Conservation (phyloP, 1,139 yeast species). For the Saccharomyces hybrid region DNA sequence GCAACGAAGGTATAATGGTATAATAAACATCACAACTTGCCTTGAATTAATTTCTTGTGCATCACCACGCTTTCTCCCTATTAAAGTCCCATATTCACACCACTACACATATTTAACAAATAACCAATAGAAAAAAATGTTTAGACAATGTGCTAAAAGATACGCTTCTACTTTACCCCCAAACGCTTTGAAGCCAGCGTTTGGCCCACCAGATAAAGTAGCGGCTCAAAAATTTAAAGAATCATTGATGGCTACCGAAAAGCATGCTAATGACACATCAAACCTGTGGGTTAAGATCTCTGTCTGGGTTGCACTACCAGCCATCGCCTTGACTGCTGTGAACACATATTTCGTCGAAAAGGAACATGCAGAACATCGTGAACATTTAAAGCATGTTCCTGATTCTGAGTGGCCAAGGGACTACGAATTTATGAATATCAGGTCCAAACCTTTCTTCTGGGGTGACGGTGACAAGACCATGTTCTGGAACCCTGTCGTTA, state of each 20-base stretch:
- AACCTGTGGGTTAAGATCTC: slow-evolving; percentile 81
- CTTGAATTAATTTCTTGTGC: too few species aligned
- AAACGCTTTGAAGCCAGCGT: slow-evolving; percentile 30
- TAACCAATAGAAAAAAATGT: slow-evolving; percentile 9
- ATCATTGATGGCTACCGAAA: slow-evolving; percentile 50
- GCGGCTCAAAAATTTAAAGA: slow-evolving; percentile 50
- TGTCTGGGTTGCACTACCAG: slow-evolving; percentile 73
- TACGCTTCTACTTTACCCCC: slow-evolving; percentile 27
- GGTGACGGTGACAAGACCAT: slow-evolving; percentile 96
- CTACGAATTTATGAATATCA: slow-evolving; percentile 84
- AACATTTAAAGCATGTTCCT: slow-evolving; percentile 63
- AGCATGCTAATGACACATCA: slow-evolving; percentile 74
- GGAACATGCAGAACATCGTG: slow-evolving; percentile 86
- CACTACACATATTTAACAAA: too few species aligned
- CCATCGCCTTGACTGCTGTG: slow-evolving; percentile 63
- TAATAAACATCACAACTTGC: too few species aligned
- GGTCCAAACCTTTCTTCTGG: slow-evolving; percentile 89
- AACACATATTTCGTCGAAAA: slow-evolving; percentile 76
- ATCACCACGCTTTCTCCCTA: too few species aligned
- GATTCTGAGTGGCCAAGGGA: slow-evolving; percentile 92
- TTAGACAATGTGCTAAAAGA: slow-evolving; percentile 25
- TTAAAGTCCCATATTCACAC: too few species aligned
- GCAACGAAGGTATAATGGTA: too few species aligned
- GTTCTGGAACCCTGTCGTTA: slow-evolving; percentile 91
- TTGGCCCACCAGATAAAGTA: slow-evolving; percentile 38